Evolutionary conservation across 192 early-diverging fungal genomes (phyloP).

Genomic region (Neocallimastix lanati): DNA sequence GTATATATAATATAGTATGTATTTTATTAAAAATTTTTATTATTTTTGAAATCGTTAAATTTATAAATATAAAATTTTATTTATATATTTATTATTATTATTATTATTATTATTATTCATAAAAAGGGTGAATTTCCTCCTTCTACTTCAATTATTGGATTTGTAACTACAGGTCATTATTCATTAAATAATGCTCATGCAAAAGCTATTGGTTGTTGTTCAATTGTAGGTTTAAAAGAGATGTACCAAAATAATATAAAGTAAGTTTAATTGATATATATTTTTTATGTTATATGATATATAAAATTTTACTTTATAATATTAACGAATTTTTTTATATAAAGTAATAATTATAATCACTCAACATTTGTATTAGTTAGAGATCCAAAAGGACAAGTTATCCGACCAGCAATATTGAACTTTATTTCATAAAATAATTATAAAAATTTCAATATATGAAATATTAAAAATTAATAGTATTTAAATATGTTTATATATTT

Average conservation of each 20-base stretch:
- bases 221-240: conserved; percentile 20
- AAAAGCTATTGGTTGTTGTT: conserved; percentile 44
- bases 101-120: too few species aligned
- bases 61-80: too few species aligned
- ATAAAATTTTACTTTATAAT: too few species aligned
- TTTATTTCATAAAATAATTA: not conserved
- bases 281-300: too few species aligned
- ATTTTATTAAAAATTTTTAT: too few species aligned
- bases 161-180: conserved; percentile 49
- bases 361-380: not conserved
- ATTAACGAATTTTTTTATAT: too few species aligned
- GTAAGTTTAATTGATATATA: conserved; percentile 4
- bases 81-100: too few species aligned
- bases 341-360: not conserved
- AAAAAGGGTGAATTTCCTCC: conserved; percentile 16
- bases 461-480: too few species aligned
- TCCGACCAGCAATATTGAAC: not conserved
- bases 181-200: conserved; percentile 40
- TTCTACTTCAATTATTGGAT: conserved; percentile 31
- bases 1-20: not conserved
- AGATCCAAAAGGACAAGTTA: not conserved
- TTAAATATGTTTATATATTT: too few species aligned
- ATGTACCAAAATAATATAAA: conserved; percentile 13
- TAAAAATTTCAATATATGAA: too few species aligned
- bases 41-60: too few species aligned